A percentile compares a stretch with the other conserved stretches of the same genome.
phyloP scores from a whole-genome alignment of 805 yeast species.

The Pichia exigua region DNA sequence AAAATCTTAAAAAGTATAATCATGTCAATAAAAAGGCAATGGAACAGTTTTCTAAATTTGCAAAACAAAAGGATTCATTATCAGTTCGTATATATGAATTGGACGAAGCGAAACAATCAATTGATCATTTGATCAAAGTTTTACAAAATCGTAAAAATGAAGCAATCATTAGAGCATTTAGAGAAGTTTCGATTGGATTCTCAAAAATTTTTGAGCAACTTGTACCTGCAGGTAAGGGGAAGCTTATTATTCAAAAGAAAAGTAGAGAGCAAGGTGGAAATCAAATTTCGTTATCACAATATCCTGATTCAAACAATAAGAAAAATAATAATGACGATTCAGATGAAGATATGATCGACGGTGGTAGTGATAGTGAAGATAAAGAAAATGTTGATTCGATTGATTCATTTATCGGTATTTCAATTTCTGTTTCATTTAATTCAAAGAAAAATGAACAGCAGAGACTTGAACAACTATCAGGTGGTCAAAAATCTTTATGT shows the following conservation, averaged over 20 bases:
- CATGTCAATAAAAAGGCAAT: conserved; percentile 87
- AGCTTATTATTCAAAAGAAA: conserved; percentile 53
- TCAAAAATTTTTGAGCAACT: conserved; percentile 65
- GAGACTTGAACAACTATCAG: conserved; percentile 83
- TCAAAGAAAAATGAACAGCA: conserved; percentile 80
- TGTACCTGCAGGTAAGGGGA: conserved; percentile 80
- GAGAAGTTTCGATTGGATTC: conserved; percentile 68
- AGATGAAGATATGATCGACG: conserved; percentile 15
- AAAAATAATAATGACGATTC: conserved; percentile 16
- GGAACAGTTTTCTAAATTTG: conserved; percentile 71
- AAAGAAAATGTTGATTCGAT: conserved; percentile 21
- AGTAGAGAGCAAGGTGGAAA: conserved; percentile 9
- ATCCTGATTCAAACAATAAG: conserved; percentile 9
- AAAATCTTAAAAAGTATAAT: conserved; percentile 51
- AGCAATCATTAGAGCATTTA: conserved; percentile 74
- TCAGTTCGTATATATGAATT: conserved; percentile 60
- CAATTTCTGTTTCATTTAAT: conserved; percentile 84
- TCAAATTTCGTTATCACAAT: conserved; percentile 12
- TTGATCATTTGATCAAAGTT: conserved; percentile 60
- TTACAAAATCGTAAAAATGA: conserved; percentile 73
- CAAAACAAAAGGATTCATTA: conserved; percentile 63
- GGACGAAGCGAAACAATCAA: conserved; percentile 60
- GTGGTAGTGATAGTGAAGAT: conserved; percentile 14
- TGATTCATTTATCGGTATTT: conserved; percentile 69
- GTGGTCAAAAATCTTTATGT: conserved; percentile 96